These are phyloP conservation scores for Calonectria ilicicola DNA, from an alignment of 2,329 filamentous ascomycete genomes.

Conservation along the genomic window DNA sequence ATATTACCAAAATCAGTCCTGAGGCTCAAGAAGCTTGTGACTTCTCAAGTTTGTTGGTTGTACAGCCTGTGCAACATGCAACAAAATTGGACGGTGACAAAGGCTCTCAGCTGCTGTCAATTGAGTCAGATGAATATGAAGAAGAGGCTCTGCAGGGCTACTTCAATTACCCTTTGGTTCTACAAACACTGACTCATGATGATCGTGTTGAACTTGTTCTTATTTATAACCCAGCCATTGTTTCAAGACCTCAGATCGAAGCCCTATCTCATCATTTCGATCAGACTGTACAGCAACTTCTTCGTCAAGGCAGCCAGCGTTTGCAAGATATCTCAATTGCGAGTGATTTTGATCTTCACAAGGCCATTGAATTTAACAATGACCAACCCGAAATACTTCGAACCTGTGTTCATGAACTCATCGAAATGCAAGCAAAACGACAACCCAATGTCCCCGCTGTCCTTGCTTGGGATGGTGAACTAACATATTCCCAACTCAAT, in stretches of 20 bases:
- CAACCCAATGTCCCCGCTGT: not conserved
- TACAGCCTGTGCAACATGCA: not conserved
- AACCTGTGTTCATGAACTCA: not conserved
- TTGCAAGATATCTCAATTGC: not conserved
- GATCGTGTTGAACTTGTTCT: not conserved
- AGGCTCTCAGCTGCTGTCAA: not conserved
- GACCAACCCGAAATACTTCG: not conserved
- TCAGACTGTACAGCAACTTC: not conserved
- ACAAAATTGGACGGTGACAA: not conserved
- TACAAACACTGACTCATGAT: not conserved
- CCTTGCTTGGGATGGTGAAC: not conserved
- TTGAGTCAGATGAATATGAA: not conserved
- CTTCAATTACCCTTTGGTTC: not conserved
- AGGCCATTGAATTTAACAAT: not conserved
- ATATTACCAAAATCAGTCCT: not conserved
- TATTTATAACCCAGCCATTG: not conserved
- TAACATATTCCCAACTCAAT: not conserved
- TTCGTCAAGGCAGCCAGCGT: not conserved
- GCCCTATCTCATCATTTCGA: not conserved
- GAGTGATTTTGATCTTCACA: not conserved
- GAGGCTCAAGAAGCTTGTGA: slow-evolving; percentile 5
- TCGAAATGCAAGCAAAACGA: not conserved
- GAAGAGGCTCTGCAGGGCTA: not conserved
- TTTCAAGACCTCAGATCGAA: not conserved
- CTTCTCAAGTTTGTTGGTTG: slow-evolving; percentile 1